Evolutionary conservation across 345 rosid genomes (phyloP), one percentile per base, ranked within the genome.

Genomic region (Aurinia saxatilis): DNA sequence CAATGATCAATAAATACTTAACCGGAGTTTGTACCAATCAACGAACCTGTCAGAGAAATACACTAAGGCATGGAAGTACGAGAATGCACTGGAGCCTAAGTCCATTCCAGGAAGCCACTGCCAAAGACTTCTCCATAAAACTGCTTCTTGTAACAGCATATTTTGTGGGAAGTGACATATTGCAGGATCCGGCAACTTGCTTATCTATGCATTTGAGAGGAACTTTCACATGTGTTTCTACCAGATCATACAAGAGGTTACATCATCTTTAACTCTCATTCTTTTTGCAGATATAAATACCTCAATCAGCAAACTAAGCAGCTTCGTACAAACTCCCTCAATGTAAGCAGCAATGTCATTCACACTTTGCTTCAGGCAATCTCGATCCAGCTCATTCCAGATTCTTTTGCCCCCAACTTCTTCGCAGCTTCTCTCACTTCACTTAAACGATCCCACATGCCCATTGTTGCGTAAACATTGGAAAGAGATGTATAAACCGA

Each of bases 341-440:
- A n/a, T n/a, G n/a, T 27, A 27, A 27, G 30, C 30, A 27, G 30
- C 30, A 27, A 27, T 27, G 31, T 27, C 31, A 5, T 27, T 29
- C 4, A 55, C 62, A 65, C 15, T 16, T 60, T 45, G 25, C 39
- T 35, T 69, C 63, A 61, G 8, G 50, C 38, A 36, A 75, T 65
- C 75, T 75, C 83, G 19, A 83, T 75, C 89, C 87, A 81, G 63
- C 95, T 81, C 73, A 57, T 61, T 70, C 91, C 91, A 66, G 76
- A 79, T 72, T 74, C 77, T 76, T 83, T 87, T 4, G 62, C 44
- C 13, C 85, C 82, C 33, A 82, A 10, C 62, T 63, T 50, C 77
- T 75, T 82, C 10, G 78, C 74, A 63, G 76, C 66, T 71, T 75
- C 77, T 70, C 95, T 78, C 47, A 83, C 82, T 76, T 69, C 64